Evolutionary conservation across 2,329 filamentous ascomycete genomes (phyloP).

Genomic region (Penicillium nordicum): DNA sequence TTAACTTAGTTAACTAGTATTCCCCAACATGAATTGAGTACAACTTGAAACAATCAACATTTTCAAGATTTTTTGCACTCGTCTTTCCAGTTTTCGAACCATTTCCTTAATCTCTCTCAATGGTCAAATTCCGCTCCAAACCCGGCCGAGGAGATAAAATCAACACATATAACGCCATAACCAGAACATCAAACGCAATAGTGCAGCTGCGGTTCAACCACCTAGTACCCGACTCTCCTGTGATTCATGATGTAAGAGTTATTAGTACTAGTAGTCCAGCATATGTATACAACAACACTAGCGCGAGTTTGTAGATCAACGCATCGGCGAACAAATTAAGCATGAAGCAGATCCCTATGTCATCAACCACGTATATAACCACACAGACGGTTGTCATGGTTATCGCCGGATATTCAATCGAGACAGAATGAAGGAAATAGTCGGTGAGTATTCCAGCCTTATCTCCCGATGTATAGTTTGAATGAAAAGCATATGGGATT

Average conservation of each 20-base stretch:
- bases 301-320: not conserved
- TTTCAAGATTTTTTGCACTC: too few species aligned
- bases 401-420: conserved; percentile 1
- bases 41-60: not conserved
- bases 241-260: not conserved
- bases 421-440: not conserved
- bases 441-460: not conserved
- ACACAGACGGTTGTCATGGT: not conserved
- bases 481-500: not conserved
- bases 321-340: conserved; percentile 1
- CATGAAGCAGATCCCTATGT: not conserved
- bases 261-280: not conserved
- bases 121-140: not conserved
- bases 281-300: not conserved
- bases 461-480: not conserved
- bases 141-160: too few species aligned
- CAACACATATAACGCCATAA: not conserved
- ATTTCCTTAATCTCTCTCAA: not conserved
- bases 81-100: not conserved
- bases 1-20: not conserved
- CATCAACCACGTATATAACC: not conserved
- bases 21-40: not conserved
- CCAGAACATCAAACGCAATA: not conserved
- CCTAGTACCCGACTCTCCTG: not conserved
- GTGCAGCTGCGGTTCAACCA: not conserved